These are phyloP conservation scores for Erythrophleum ivorense DNA, from an alignment of 331 rosid genomes.

Conservation along the genomic window DNA sequence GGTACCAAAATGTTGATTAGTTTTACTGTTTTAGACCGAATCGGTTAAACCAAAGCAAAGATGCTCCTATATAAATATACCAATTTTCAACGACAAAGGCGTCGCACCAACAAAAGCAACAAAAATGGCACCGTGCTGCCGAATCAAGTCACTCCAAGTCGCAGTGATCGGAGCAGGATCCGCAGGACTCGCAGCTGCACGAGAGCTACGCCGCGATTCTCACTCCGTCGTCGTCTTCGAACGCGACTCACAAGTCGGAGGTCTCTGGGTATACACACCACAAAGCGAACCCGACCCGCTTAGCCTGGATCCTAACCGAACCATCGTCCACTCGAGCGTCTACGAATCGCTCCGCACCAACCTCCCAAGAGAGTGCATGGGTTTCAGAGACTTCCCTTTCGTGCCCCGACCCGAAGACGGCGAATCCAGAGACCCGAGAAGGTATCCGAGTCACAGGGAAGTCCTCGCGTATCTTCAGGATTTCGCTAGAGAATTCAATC, in stretches of 20 bases:
- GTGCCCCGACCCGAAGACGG: neutral
- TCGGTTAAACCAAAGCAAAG: too few species aligned
- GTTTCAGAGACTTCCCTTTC: slow-evolving; percentile 41
- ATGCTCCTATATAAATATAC: too few species aligned
- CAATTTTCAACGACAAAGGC: too few species aligned
- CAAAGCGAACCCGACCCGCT: slow-evolving; percentile 36
- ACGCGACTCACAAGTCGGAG: slow-evolving; percentile 27
- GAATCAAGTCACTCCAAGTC: slow-evolving; percentile 17
- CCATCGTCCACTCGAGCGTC: slow-evolving; percentile 33
- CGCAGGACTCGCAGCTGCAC: slow-evolving; percentile 40
- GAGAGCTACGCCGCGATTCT: slow-evolving; percentile 35
- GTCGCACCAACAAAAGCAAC: too few species aligned
- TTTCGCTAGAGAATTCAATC: slow-evolving; percentile 35
- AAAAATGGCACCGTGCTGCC: too few species aligned
- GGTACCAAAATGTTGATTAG: too few species aligned
- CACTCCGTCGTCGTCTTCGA: slow-evolving; percentile 42
- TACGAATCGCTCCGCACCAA: slow-evolving; percentile 42
- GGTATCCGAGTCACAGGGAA: slow-evolving; percentile 46
- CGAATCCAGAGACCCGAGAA: too few species aligned
- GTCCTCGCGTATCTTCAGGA: slow-evolving; percentile 34
- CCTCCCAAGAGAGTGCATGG: slow-evolving; percentile 43
- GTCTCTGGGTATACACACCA: slow-evolving; percentile 41
- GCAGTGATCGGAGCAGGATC: slow-evolving; percentile 51
- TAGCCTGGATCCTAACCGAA: slow-evolving; percentile 33
- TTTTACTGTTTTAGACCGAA: too few species aligned